Percentiles rank a stretch among this genome's conserved stretches.
These are phyloP conservation scores for Akanthomyces lecanii DNA, from an alignment of 2,329 filamentous ascomycete genomes.

Conservation along the genomic window DNA sequence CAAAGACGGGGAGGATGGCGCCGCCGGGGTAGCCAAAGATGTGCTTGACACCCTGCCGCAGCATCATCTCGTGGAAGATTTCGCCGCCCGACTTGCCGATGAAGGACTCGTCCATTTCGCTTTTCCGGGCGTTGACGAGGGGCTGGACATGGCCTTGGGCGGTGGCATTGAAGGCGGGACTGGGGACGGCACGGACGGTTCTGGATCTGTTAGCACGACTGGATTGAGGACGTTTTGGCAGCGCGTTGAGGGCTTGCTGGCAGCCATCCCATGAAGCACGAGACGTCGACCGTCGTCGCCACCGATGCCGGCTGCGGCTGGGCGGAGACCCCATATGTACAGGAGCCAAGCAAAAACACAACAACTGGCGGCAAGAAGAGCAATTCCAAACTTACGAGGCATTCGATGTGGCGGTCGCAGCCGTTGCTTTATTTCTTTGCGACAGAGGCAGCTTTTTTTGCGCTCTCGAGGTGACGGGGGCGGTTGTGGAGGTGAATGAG, in stretches of 20 bases:
- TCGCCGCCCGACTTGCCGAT: constrained; percentile 93
- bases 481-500: constrained; percentile 38
- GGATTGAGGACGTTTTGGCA: too few relatives aligned
- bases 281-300: not conserved
- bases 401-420: constrained; percentile 34
- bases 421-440: constrained; percentile 47
- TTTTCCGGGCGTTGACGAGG: constrained; percentile 55
- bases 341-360: not conserved
- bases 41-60: constrained; percentile 85
- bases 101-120: constrained; percentile 77
- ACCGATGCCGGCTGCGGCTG: constrained; percentile 18
- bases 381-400: constrained; percentile 45
- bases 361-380: not conserved
- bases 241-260: not conserved
- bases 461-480: constrained; percentile 32
- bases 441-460: constrained; percentile 38
- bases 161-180: constrained; percentile 55
- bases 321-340: not conserved
- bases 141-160: constrained; percentile 62
- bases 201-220: constrained; percentile 19
- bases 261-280: too few relatives aligned
- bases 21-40: constrained; percentile 93
- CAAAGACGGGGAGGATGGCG: constrained; percentile 95
- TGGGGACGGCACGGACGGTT: constrained; percentile 54
- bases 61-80: constrained; percentile 99